Evolutionary conservation across 1,139 yeast genomes (phyloP), one percentile per base, ranked within the genome.

Genomic region (Saccharomyces hybrid): DNA sequence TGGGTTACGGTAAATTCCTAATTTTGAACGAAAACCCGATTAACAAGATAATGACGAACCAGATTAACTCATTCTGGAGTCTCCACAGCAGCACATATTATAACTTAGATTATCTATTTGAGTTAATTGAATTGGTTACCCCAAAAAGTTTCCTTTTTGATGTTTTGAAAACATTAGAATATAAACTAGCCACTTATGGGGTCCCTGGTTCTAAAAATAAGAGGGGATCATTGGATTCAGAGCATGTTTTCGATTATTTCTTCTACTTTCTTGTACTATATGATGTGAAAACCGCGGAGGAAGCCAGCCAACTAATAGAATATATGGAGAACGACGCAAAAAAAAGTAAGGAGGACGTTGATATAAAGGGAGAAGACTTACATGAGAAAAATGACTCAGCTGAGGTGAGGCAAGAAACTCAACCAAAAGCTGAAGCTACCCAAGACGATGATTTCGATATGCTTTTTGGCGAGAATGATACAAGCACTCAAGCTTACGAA

Each of bases 41-140:
- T 16, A 64, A 67, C 53, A 67, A 66, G 48, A 65, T 68, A 7
- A 56, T 68, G 61, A 59, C 68, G 3, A 68, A 67, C 47, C 71
- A 68, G 57, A 63, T 66, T 23, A 68, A 67, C 49, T 67, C 71
- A 5, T 68, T 68, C 51, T 67, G 71, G 71, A 67, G 65, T 56
- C 55, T 68, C 47, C 71, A 68, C 51, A 67, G 71, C 47, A 67
- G 71, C 55, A 67, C 71, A 3, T 68, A 66, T 52, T 68, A 66
- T 51, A 68, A 68, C 51, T 55, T 66, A 34, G 71, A 68, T 53
- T 68, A 66, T 51, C 49, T 68, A 51, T 55, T 57, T 14, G 64
- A 63, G 27, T 55, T 68, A n/a, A 61, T 67, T 23, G 52, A 60
- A 16, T 47, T 68, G 11, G 57, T 67, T 1, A 60, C 69, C 1